Evolutionary conservation across 225 moss, liverwort and hornwort species (phyloP).

Genomic region (Anthoceros angustus): DNA sequence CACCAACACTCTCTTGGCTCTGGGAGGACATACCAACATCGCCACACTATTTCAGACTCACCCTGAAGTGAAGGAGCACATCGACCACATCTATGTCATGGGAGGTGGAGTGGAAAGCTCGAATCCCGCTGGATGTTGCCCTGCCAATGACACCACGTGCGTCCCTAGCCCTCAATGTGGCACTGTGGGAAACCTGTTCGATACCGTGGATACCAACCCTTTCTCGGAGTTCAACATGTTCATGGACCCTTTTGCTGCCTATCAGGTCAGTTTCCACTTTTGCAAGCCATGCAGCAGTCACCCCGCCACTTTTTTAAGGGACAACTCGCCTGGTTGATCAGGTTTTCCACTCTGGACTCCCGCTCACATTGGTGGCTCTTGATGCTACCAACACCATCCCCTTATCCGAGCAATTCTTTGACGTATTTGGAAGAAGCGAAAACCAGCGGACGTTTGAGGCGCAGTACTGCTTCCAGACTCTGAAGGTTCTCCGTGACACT

Average conservation of each 20-base stretch:
- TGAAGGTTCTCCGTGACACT: background rate
- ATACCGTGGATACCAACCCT: slow-evolving; percentile 1
- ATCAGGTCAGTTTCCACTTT: background rate
- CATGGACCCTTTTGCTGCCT: slow-evolving; percentile 5
- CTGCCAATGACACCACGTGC: background rate
- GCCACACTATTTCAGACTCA: background rate
- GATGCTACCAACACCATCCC: background rate
- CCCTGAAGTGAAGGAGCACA: background rate
- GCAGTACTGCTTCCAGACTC: background rate
- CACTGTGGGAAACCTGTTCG: background rate
- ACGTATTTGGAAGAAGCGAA: background rate
- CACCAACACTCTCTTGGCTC: background rate
- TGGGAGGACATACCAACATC: background rate
- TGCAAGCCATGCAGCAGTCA: background rate
- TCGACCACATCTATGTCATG: background rate
- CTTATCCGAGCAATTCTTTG: background rate
- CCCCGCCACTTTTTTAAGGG: background rate
- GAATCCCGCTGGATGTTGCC: slow-evolving; percentile 3
- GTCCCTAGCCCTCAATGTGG: background rate
- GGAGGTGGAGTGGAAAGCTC: background rate
- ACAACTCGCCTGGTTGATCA: background rate
- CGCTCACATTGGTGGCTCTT: background rate
- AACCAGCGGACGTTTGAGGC: background rate
- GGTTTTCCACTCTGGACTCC: background rate
- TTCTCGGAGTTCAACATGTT: slow-evolving; percentile 1